Evolutionary conservation across 345 rosid genomes (phyloP).

Genomic region (Lenwebbia sp.): DNA sequence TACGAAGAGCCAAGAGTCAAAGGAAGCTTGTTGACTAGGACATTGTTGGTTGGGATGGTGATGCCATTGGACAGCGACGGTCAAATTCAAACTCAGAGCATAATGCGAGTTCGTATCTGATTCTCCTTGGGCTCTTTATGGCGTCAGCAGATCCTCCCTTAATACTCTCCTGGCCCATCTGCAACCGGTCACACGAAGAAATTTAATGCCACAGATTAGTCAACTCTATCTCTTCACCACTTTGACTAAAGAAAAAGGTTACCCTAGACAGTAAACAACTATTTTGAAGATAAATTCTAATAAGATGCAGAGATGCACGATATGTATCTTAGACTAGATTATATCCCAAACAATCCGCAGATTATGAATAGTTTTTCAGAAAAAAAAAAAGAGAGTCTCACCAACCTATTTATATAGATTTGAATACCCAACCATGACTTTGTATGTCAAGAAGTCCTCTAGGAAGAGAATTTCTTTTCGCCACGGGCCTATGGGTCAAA

Average conservation of each 20-base stretch:
- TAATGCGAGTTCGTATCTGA: not conserved
- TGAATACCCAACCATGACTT: no score
- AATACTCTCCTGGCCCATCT: not conserved
- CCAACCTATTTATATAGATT: no score
- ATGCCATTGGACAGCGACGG: not conserved
- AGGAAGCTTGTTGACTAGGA: not conserved
- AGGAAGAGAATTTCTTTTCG: no score
- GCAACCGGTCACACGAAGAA: not conserved
- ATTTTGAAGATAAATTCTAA: not conserved
- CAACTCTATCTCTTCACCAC: not conserved
- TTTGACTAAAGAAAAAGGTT: not conserved
- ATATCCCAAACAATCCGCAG: not conserved
- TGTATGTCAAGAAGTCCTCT: no score
- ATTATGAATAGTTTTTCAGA: no score
- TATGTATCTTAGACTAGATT: not conserved
- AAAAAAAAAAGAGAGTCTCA: no score
- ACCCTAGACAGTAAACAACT: not conserved
- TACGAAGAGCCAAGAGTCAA: not conserved
- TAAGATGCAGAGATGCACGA: not conserved
- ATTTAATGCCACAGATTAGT: not conserved
- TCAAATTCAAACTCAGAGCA: not conserved
- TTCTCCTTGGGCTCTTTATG: not conserved
- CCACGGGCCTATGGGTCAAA: not conserved
- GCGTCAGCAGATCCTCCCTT: not conserved
- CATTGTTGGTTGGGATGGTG: not conserved